These are phyloP conservation scores for Elymus sibiricus DNA, from an alignment of 176 grass and related monocot genomes.

Conservation along the genomic window DNA sequence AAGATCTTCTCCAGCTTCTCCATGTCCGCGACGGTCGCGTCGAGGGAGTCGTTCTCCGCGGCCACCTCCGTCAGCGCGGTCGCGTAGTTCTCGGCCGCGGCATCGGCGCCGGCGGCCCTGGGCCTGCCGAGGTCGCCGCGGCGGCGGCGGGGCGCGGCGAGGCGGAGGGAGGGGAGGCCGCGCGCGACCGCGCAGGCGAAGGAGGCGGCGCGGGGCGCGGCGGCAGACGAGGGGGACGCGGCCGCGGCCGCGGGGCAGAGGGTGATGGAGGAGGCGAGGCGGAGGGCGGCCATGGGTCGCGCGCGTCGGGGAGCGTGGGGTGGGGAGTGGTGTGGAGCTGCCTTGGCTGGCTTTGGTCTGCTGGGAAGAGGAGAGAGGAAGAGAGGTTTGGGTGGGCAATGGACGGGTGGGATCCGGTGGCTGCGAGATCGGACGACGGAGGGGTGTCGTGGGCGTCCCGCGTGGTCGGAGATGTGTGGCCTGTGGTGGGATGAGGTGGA, in stretches of 20 bases:
- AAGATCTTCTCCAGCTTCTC: conserved; percentile 76
- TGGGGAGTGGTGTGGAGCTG: conserved; percentile 17
- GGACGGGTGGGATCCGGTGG: background rate
- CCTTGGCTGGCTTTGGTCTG: conserved; percentile 5
- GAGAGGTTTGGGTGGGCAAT: conserved; percentile 27
- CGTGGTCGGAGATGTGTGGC: conserved; percentile 34
- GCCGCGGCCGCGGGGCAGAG: conserved; percentile 31
- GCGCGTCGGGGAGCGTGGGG: conserved; percentile 27
- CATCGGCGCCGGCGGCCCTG: conserved; percentile 7
- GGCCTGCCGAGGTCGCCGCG: conserved; percentile 38
- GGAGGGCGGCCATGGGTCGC: conserved; percentile 36
- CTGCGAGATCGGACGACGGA: conserved; percentile 18
- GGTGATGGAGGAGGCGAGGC: conserved; percentile 42
- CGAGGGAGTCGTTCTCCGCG: conserved; percentile 47
- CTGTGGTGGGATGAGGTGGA: conserved; percentile 34
- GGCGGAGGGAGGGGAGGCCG: conserved; percentile 43
- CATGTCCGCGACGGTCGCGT: conserved; percentile 54
- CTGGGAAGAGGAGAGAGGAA: conserved; percentile 1
- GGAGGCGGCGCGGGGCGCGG: conserved; percentile 19
- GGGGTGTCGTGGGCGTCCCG: background rate
- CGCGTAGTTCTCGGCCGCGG: conserved; percentile 58
- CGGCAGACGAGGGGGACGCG: conserved; percentile 17
- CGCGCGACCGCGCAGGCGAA: conserved; percentile 23
- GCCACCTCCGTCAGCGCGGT: conserved; percentile 64
- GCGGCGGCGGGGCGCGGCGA: conserved; percentile 34